Base-by-base conservation (phyloP, 768 basidiomycete species). In the Galerina sulciceps region DNA sequence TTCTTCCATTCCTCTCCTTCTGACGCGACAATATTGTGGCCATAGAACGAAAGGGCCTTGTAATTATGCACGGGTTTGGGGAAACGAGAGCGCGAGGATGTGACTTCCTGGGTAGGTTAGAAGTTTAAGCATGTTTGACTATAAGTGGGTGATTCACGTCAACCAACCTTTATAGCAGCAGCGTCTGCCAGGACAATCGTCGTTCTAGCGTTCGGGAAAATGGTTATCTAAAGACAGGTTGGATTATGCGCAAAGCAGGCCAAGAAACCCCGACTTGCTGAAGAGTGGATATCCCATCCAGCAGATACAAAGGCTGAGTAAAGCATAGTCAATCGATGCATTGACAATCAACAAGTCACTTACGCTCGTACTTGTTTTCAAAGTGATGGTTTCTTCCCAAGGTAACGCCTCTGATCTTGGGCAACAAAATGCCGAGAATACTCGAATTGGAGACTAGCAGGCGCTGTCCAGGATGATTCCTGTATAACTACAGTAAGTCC, bases 1-100 rank as follows among this genome's bases (percentile, higher is more conserved):
- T 80, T 80, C 68, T 87, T 87, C 87, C 87, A 90, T 58, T 84
- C 77, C 4, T 84, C 81, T 18, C 82, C 84, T 63, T 89, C 88
- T 0, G 85, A 83, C 1, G 78, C 80, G n/a, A 90, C 79, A 45
- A 89, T 84, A 61, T 89, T 91, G 6, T 66, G 65, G 6, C 88
- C 88, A 65, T 81, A 89, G 57, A 85, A 75, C 0, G 70, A 57
- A 14, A 89, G 69, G 15, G 75, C 59, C 1, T 45, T 59, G 62
- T 89, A 89, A 23, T 74, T 65, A 4, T 78, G 60, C 0, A 82
- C 64, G 8, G 85, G 81, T 63, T 31, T 31, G 26, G 26, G 26
- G 26, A 31, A 31, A 31, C 26, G 26, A 31, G 26, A 31, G 26
- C 26, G 26, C 2, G 26, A 31, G 26, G 26, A 31, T 31, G 54